Evolutionary conservation across 768 basidiomycete species (phyloP).

Genomic region (Suillus cothurnatus): DNA sequence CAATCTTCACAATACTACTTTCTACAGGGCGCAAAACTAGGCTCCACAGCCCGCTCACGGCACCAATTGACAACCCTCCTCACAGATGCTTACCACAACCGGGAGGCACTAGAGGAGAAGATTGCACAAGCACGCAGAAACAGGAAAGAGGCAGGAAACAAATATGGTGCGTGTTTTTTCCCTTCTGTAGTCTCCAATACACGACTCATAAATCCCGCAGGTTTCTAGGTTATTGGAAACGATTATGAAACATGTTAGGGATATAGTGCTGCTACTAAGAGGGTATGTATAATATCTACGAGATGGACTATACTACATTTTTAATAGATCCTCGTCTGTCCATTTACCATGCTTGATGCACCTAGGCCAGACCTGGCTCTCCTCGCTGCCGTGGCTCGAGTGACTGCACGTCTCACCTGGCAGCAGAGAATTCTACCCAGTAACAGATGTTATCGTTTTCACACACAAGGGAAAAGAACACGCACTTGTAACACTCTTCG

Average conservation of each 20-base stretch:
- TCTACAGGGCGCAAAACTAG: slow-evolving; percentile 66
- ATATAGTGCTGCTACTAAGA: not conserved
- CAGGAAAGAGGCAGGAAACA: slow-evolving; percentile 88
- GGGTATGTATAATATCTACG: slow-evolving; percentile 22
- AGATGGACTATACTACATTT: slow-evolving; percentile 26
- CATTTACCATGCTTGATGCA: not conserved
- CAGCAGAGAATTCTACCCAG: slow-evolving; percentile 30
- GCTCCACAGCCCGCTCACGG: slow-evolving; percentile 67
- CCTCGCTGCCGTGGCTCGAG: not conserved
- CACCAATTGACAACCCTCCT: slow-evolving; percentile 82
- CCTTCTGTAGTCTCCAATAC: too few relatives aligned
- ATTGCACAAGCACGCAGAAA: slow-evolving; percentile 84
- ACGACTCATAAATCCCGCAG: slow-evolving; percentile 13
- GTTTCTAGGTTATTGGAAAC: slow-evolving; percentile 22
- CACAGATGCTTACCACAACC: slow-evolving; percentile 81
- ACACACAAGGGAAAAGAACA: slow-evolving; percentile 2
- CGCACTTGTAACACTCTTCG: slow-evolving; percentile 57
- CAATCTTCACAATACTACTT: not conserved
- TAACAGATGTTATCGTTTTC: slow-evolving; percentile 7
- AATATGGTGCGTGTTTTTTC: slow-evolving; percentile 66
- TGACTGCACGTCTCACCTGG: slow-evolving; percentile 9
- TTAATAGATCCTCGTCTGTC: not conserved
- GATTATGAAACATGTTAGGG: slow-evolving; percentile 1
- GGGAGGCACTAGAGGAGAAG: slow-evolving; percentile 79
- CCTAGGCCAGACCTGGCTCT: not conserved